These are phyloP conservation scores for Exserohilum rostratum DNA, from an alignment of 2,329 filamentous ascomycete species.

Conservation along the genomic window DNA sequence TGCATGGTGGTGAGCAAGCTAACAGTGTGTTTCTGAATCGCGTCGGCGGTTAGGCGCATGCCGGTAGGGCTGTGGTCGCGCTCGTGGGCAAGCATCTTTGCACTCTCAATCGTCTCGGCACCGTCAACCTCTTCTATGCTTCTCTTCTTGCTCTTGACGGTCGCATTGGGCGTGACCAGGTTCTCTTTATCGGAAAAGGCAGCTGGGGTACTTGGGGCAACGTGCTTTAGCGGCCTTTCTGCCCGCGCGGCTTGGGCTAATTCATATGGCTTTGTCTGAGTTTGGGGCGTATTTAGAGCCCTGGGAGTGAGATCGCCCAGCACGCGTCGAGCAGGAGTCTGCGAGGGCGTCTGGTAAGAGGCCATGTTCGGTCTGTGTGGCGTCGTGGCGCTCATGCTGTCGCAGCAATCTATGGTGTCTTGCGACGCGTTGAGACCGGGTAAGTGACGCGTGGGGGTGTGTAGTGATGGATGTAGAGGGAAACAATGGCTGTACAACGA, in stretches of 20 bases:
- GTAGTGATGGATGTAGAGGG: neutral
- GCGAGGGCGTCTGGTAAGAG: conserved; percentile 33
- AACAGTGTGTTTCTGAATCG: conserved; percentile 39
- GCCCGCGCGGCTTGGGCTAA: conserved; percentile 30
- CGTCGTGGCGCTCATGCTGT: conserved; percentile 30
- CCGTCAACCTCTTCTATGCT: conserved; percentile 46
- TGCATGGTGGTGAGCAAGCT: conserved; percentile 3
- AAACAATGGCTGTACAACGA: neutral
- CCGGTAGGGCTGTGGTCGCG: conserved; percentile 23
- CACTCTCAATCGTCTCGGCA: conserved; percentile 32
- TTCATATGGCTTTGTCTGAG: conserved; percentile 24
- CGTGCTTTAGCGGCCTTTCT: conserved; percentile 46
- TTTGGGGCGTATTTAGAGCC: conserved; percentile 43
- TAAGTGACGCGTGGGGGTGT: conserved; percentile 11
- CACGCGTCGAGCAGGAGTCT: conserved; percentile 41
- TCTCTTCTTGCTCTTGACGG: conserved; percentile 41
- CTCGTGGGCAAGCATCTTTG: conserved; percentile 35
- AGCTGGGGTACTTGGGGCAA: conserved; percentile 31
- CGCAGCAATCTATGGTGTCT: conserved; percentile 13
- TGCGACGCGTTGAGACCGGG: conserved; percentile 31
- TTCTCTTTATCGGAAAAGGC: conserved; percentile 40
- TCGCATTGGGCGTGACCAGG: conserved; percentile 18
- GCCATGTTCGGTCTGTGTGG: conserved; percentile 33
- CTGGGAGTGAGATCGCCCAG: conserved; percentile 44
- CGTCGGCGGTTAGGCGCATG: conserved; percentile 31